A percentile compares a stretch with the other conserved stretches of the same genome.
Conservation (phyloP, 2,329 filamentous ascomycete species). For the Fusarium floridanum region DNA sequence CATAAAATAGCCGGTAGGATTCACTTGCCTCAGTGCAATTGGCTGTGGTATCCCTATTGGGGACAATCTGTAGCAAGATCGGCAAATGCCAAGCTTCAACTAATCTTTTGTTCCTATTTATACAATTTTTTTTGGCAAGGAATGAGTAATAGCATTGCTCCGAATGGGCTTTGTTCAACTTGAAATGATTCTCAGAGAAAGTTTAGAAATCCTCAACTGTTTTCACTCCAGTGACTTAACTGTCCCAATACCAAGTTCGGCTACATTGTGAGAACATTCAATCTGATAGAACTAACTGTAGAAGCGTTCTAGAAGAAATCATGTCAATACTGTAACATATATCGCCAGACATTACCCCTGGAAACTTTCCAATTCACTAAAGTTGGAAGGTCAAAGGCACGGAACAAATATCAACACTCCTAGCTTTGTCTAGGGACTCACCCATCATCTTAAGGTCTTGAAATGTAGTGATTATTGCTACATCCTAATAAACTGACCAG, state of each 20-base stretch:
- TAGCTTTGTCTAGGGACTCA: neutral
- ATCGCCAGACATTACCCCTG: neutral
- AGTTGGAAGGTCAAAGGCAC: neutral
- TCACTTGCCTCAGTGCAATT: neutral
- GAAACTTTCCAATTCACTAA: neutral
- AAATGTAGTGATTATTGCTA: too few relatives aligned
- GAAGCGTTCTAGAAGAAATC: neutral
- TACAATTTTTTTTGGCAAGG: too few relatives aligned
- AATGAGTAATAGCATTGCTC: neutral
- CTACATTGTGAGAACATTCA: neutral
- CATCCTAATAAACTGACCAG: too few relatives aligned
- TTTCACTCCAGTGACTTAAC: neutral
- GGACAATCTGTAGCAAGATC: neutral
- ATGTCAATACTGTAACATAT: neutral
- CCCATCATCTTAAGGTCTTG: neutral
- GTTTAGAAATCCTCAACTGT: neutral
- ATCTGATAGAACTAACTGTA: neutral
- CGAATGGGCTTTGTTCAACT: neutral
- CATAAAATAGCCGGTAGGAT: neutral
- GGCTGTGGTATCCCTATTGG: neutral
- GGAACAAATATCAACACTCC: neutral
- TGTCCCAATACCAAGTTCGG: neutral
- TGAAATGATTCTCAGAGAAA: neutral
- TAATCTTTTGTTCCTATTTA: neutral
- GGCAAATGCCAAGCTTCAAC: neutral